phyloP scores from a whole-genome alignment of 2,329 filamentous ascomycete species.

The Tolypocladium cylindrosporum region DNA sequence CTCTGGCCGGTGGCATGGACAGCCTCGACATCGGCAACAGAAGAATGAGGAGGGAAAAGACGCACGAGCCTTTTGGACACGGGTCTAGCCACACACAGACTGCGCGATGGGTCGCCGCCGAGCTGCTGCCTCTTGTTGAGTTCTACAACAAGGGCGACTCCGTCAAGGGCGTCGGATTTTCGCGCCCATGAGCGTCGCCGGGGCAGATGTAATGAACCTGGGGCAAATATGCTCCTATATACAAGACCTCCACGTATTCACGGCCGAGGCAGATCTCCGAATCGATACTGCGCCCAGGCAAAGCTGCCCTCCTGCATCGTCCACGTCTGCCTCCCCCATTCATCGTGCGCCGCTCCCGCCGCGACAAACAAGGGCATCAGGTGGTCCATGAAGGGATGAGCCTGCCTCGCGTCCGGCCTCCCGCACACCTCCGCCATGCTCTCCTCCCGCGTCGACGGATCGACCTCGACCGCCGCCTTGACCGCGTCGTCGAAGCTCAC shows the following conservation, averaged over 20 bases:
- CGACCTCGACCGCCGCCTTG: conserved; percentile 49
- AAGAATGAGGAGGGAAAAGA: conserved; percentile 31
- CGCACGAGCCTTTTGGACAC: conserved; percentile 41
- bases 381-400: conserved; percentile 40
- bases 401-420: conserved; percentile 34
- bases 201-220: neutral
- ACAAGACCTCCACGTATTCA: neutral
- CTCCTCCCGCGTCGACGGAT: conserved; percentile 25
- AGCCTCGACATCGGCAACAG: conserved; percentile 13
- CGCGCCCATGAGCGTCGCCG: neutral
- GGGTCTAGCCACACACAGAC: conserved; percentile 48
- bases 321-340: conserved; percentile 30
- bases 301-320: conserved; percentile 34
- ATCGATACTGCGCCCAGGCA: conserved; percentile 37
- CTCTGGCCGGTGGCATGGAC: conserved; percentile 14
- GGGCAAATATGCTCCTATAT: too few species aligned
- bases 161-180: conserved; percentile 35
- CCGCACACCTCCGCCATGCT: conserved; percentile 27
- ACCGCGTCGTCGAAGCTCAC: conserved; percentile 58
- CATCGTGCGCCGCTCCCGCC: conserved; percentile 34
- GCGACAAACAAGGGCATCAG: conserved; percentile 38
- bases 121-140: conserved; percentile 36
- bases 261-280: conserved; percentile 24
- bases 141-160: conserved; percentile 42
- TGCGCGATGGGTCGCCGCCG: conserved; percentile 47